phyloP scores from a whole-genome alignment of 1,284 basidiomycete species.

The Coniophora puteana region DNA sequence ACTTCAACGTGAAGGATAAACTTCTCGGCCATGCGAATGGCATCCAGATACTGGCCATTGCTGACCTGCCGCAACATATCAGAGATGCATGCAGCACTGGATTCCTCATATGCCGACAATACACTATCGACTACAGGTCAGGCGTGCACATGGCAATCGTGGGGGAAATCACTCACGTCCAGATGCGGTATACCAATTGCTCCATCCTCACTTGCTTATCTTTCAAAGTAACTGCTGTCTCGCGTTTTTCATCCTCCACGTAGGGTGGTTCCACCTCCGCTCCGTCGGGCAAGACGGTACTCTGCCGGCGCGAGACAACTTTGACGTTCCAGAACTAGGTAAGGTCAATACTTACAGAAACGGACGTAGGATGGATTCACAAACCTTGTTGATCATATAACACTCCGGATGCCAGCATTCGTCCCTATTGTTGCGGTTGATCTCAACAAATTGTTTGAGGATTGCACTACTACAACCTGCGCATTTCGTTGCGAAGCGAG shows the following conservation, averaged over 20 bases:
- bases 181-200: slow-evolving; percentile 96
- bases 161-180: slow-evolving; percentile 64
- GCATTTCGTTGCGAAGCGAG: slow-evolving; percentile 97
- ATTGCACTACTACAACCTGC: slow-evolving; percentile 98
- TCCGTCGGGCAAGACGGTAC: slow-evolving; percentile 54
- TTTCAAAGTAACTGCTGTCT: slow-evolving; percentile 83
- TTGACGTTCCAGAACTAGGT: slow-evolving; percentile 98
- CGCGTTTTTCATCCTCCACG: slow-evolving; percentile 72
- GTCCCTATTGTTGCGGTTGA: slow-evolving; percentile 96
- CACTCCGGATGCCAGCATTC: slow-evolving; percentile 99
- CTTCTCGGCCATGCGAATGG: slow-evolving; percentile 96
- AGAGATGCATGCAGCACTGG: slow-evolving; percentile 97
- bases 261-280: slow-evolving; percentile 51
- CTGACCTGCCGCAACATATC: slow-evolving; percentile 98
- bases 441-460: slow-evolving; percentile 99
- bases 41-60: slow-evolving; percentile 93
- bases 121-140: slow-evolving; percentile 47
- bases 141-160: slow-evolving; percentile 8
- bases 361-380: slow-evolving; percentile 15
- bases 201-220: slow-evolving; percentile 96
- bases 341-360: slow-evolving; percentile 14
- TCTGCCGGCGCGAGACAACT: slow-evolving; percentile 76
- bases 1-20: slow-evolving; percentile 99
- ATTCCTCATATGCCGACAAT: slow-evolving; percentile 97
- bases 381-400: slow-evolving; percentile 99